Base-by-base conservation (phyloP, 2,329 filamentous ascomycete genomes). In the Fusarium heterosporum region DNA sequence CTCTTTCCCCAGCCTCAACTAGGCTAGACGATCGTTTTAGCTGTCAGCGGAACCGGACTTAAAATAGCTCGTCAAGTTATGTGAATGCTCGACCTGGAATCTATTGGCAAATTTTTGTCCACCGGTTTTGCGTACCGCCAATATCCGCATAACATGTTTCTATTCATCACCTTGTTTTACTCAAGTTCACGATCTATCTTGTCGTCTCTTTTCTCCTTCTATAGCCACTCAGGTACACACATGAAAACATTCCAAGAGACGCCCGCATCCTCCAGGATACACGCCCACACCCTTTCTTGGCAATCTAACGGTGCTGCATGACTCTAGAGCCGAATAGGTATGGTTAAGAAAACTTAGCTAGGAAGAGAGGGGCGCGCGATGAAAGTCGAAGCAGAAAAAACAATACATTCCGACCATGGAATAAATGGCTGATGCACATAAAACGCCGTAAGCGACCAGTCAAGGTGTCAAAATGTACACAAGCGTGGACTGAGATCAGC, bases 141-240 rank as follows among this genome's bases (percentile, higher is more conserved):
- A 11, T 51, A 49, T 51, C 40, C 49, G 26, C 32, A 42, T 34
- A 54, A 60, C 47, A 49, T 32, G 32, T 36, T 42, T 61, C 55
- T 56, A 55, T 56, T 42, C 42, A 32, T 42, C 55, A 52, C 53
- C 38, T 42, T 30, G 16, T 32, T 52, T 49, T 40, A 59, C 32
- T 39, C 40, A 38, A 30, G 25, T 16, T 28, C 47, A 52, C 25
- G 25, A 22, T 25, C 39, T 22, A 42, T 29, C 30, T 61, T 66
- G 64, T 68, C 61, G 29, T 53, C 64, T 65, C 64, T 68, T 68
- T 51, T 56, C 65, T 54, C 64, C 14, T 40, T 66, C 38, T 40
- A 48, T 55, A 51, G 41, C 47, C 55, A 54, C 47, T n/a, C 42
- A 52, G 47, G 34, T 22, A 65, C 45, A 51, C 46, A 32, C 58